Evolutionary conservation across 768 basidiomycete genomes (phyloP).

Genomic region (Auriscalpium orientale): DNA sequence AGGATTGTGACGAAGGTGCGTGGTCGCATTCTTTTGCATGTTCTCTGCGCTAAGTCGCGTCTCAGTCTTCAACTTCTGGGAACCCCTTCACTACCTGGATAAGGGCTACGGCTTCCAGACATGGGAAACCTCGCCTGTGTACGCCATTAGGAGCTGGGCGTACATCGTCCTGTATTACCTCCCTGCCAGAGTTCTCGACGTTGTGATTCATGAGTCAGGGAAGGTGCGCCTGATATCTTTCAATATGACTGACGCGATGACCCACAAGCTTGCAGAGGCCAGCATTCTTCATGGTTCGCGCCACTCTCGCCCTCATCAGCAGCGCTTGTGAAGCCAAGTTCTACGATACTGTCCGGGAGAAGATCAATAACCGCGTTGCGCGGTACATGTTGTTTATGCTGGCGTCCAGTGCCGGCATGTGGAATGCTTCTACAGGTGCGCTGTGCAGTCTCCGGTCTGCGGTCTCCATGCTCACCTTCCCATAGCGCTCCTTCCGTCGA

Average conservation of each 20-base stretch:
- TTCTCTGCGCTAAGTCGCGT: neutral
- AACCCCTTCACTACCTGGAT: conserved; percentile 89
- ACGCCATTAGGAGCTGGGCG: conserved; percentile 91
- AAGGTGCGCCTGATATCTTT: conserved; percentile 48
- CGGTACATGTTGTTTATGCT: conserved; percentile 90
- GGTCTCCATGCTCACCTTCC: conserved; percentile 3
- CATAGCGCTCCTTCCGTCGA: conserved; percentile 87
- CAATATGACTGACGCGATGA: conserved; percentile 6
- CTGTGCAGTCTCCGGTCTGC: conserved; percentile 3
- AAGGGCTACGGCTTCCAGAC: conserved; percentile 91
- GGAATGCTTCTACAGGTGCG: conserved; percentile 80
- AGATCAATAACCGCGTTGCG: conserved; percentile 82
- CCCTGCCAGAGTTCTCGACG: conserved; percentile 49
- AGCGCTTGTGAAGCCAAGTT: conserved; percentile 74
- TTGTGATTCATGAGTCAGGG: conserved; percentile 43
- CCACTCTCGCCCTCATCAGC: conserved; percentile 66
- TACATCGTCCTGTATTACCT: conserved; percentile 81
- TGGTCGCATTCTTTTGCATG: neutral
- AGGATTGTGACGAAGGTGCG: conserved; percentile 95
- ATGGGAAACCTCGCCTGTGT: conserved; percentile 91
- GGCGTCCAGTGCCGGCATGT: conserved; percentile 87
- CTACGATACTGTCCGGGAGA: conserved; percentile 73
- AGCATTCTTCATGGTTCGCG: conserved; percentile 84
- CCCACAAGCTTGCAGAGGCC: conserved; percentile 47
- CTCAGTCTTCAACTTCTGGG: conserved; percentile 97